Evolutionary conservation across 768 basidiomycete genomes (phyloP), one percentile per base, ranked within the genome.

Genomic region (Albatrellus ellisii): DNA sequence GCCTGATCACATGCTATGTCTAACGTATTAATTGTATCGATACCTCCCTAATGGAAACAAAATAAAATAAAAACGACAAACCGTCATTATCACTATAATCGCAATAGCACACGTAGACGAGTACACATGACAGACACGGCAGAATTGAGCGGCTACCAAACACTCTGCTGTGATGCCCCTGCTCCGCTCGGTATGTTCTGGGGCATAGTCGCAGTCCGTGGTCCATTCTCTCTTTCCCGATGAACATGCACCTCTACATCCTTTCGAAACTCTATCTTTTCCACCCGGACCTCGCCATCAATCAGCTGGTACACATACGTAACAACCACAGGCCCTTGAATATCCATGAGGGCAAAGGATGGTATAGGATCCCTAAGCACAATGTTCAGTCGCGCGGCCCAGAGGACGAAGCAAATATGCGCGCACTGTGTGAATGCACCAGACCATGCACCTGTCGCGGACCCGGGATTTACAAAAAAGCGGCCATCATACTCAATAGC

Each of bases 221-320:
- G 9, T n/a, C 61, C 59, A 6, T 37, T 41, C 31, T 48, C 47
- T 17, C 48, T 37, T 38, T 66, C 65, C 36, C 54, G 52, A 2
- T 59, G 51, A 37, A 65, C 61, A 27, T 56, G 52, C 5, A 59
- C 52, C 31, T 70, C 67, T 3, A 59, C 59, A 47, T 82, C 78
- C 52, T 80, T 82, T 45, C 81, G 66, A 65, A 78, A 87, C 58
- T 87, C 84, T 42, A 89, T 80, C 67, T 89, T 89, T 65, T 89
- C 86, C 4, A 89, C 86, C n/a, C 85, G 71, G 2, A 92, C 89
- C 59, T 92, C 90, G 31, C 88, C 86, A 32, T 92, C 89, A 34
- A 94, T 82, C 24, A 94, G 75, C 55, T 92, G 89, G 59, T 94
- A 97, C 3, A 98, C 91, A 54, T 95, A 98, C 2, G 94, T 98